Evolutionary conservation across 306 rosid genomes (phyloP), one percentile per base, ranked within the genome.

Genomic region (Hippophae tibetana): DNA sequence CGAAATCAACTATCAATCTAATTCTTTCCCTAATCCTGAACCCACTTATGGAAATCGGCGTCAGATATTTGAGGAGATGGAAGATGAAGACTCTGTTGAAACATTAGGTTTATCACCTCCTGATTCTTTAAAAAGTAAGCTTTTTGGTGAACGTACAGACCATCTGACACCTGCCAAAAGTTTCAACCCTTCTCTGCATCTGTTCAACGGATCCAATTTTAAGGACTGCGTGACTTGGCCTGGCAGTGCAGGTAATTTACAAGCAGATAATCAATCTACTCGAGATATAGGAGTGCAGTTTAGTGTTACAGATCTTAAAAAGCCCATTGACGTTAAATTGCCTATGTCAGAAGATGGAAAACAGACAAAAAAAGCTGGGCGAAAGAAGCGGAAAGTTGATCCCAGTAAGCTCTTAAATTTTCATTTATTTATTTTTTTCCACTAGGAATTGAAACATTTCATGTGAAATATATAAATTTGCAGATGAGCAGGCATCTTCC

Each of bases 311-410:
- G 96, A 85, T 84, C 74, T 72, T 62, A 90, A 87, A 73, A 90
- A 63, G 72, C 73, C 87, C 65, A 74, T 70, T 31, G 38, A 90
- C 69, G 64, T 76, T 68, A 83, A 74, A 71, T 70, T 74, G 66
- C 77, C 62, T 5, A 71, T 65, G 41, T 49, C 90, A 53, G 74
- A 63, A n/a, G 38, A 31, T 31, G 86, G 72, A 13, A 25, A 26
- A 45, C 73, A 14, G 58, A 78, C 40, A 56, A 83, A 82, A 64
- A 93, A 82, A 62, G 40, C 76, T 31, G 59, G 63, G 43, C 72
- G 80, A 54, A 93, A 86, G 79, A 92, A 80, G 86, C 84, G 85
- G 14, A 93, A 88, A 77, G 50, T 65, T 47, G 93, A 85, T 62
- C 62, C 75, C 57, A 52, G 85, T 79, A 78, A 75, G 81, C 68